These are phyloP conservation scores for Pseudozyma sp. DNA, from an alignment of 1,284 basidiomycete genomes.

Conservation along the genomic window DNA sequence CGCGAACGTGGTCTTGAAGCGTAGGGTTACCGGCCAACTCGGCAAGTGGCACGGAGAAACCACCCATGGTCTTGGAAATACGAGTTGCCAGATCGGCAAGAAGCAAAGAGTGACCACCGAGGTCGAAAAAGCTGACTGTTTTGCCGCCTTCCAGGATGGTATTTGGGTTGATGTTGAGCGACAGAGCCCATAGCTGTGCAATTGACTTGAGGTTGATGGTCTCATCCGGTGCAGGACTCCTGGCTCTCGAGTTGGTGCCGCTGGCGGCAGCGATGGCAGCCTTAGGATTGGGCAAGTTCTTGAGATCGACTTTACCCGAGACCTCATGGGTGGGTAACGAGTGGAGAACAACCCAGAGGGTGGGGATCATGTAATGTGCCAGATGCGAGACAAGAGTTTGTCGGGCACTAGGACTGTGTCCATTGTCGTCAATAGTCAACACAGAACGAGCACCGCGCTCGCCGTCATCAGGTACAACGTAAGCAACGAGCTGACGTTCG, in stretches of 20 bases:
- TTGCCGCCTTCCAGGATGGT: slow-evolving; percentile 52
- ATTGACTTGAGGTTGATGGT: slow-evolving; percentile 59
- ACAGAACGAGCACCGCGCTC: slow-evolving; percentile 37
- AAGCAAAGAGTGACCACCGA: slow-evolving; percentile 67
- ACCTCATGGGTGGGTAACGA: slow-evolving; percentile 65
- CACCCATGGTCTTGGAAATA: slow-evolving; percentile 61
- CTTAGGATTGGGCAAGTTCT: slow-evolving; percentile 59
- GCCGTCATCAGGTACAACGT: slow-evolving; percentile 60
- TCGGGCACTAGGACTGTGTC: slow-evolving; percentile 62
- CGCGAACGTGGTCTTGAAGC: slow-evolving; percentile 62
- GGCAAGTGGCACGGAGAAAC: slow-evolving; percentile 63
- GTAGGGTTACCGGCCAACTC: slow-evolving; percentile 61
- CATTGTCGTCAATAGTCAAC: slow-evolving; percentile 57
- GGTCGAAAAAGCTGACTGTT: slow-evolving; percentile 63
- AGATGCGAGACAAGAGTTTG: slow-evolving; percentile 50
- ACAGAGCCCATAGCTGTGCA: slow-evolving; percentile 62
- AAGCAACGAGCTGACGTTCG: slow-evolving; percentile 65
- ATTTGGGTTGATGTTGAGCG: slow-evolving; percentile 59
- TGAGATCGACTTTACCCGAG: slow-evolving; percentile 67
- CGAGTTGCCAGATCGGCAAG: slow-evolving; percentile 64
- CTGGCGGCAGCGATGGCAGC: slow-evolving; percentile 49
- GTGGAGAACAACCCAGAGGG: slow-evolving; percentile 64
- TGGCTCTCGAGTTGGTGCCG: slow-evolving; percentile 40
- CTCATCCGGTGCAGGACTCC: slow-evolving; percentile 47
- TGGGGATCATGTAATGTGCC: slow-evolving; percentile 68